Evolutionary conservation across 768 basidiomycete genomes (phyloP), one percentile per base, ranked within the genome.

Genomic region (Postia placenta): DNA sequence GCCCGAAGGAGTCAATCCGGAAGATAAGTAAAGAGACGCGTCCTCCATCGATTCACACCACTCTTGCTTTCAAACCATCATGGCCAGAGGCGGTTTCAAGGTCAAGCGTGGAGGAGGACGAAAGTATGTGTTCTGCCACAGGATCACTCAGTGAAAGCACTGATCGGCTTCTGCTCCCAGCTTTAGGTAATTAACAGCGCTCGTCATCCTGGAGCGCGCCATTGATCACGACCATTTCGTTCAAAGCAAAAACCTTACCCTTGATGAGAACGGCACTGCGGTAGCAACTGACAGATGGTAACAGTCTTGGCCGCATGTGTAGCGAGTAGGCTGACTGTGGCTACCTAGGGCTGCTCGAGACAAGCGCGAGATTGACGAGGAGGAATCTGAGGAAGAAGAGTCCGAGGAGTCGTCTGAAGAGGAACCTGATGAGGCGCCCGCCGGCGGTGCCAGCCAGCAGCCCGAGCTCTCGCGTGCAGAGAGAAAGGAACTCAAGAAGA

Each of bases 61-160:
- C 33, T 35, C 33, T n/a, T 17, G 17, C 28, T 28, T n/a, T 28
- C 28, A 17, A 33, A 28, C 20, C 42, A 45, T 28, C 15, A 64
- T 64, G 62, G 62, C 57, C 38, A 48, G 62, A 82, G 88, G 90
- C 53, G 89, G 85, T 67, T 90, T 79, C 71, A 92, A 92, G 76
- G 74, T 81, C 56, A 87, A 84, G 62, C 87, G 92, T 45, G 92
- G 92, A 56, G 92, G 92, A 30, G 92, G 92, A 45, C 79, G 92
- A 52, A 83, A 72, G 62, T 64, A 49, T 39, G 50, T 52, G 35
- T 38, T 33, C 30, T 33, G 30, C 37, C 17, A 22, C 36, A 39
- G 50, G 49, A 57, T 57, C 52, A 28, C 14, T 42, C 15, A 39
- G 45, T 37, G 49, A 45, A 45, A 23, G 30, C 41, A 1, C 11